These are phyloP conservation scores for Bryopsis sp. DNA, from an alignment of 139 green algal genomes.

Conservation along the genomic window DNA sequence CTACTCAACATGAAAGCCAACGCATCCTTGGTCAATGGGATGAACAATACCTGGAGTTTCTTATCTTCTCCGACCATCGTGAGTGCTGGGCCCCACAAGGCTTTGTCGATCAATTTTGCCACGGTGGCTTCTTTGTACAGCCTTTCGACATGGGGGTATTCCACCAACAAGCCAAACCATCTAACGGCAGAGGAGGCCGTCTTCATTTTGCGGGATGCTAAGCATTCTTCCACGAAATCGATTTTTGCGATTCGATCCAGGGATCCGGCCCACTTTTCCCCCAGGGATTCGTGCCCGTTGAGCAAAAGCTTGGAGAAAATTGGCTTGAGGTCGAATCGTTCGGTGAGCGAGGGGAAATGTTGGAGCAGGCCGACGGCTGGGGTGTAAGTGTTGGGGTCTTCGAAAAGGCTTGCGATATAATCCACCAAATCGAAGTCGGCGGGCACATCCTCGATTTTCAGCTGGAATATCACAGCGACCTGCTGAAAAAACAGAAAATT, in stretches of 20 bases:
- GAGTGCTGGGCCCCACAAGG: neutral
- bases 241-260: neutral
- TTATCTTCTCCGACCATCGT: neutral
- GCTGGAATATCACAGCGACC: no score
- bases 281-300: neutral
- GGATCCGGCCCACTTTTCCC: neutral
- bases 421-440: neutral
- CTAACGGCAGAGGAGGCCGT: neutral
- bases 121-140: neutral
- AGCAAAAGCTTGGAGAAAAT: neutral
- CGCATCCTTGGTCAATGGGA: neutral
- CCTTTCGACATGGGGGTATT: neutral
- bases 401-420: neutral
- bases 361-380: neutral
- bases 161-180: neutral
- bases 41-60: neutral
- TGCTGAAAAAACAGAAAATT: no score
- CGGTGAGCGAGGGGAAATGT: neutral
- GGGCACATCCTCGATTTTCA: no score
- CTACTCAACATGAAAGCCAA: neutral
- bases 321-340: neutral
- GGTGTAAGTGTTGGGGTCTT: neutral
- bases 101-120: neutral
- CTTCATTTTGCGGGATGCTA: neutral
- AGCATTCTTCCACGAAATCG: neutral